These are phyloP conservation scores for Nitzschia putrida DNA, from an alignment of 108 stramenopile species.

Conservation along the genomic window DNA sequence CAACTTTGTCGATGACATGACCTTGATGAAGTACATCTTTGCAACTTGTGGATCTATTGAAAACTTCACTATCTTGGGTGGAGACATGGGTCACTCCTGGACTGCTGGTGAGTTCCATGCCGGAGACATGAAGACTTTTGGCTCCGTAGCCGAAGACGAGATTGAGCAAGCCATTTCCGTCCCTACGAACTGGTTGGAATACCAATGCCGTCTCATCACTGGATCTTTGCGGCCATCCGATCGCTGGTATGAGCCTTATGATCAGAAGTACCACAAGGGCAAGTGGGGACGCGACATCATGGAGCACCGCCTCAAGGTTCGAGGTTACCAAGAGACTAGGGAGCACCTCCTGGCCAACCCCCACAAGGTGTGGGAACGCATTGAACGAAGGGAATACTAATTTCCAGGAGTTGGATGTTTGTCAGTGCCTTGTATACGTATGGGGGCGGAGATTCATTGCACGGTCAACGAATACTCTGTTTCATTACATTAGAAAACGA, in stretches of 20 bases:
- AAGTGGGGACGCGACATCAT: conserved; percentile 9
- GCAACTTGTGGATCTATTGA: conserved; percentile 8
- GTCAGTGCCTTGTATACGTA: too few relatives aligned
- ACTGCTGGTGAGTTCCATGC: conserved; percentile 4
- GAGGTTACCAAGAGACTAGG: neutral
- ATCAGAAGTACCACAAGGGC: conserved; percentile 21
- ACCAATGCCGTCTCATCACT: conserved; percentile 2
- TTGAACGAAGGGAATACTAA: neutral
- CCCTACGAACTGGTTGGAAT: conserved; percentile 16
- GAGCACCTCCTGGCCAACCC: conserved; percentile 1
- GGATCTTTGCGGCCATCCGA: conserved; percentile 8
- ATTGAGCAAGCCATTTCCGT: neutral
- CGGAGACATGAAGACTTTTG: conserved; percentile 8
- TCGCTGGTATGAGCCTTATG: conserved; percentile 15
- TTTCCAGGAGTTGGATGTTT: too few relatives aligned
- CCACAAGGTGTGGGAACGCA: conserved; percentile 16
- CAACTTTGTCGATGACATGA: conserved; percentile 3
- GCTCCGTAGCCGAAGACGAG: neutral
- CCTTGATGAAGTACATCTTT: conserved; percentile 9
- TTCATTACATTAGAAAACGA: too few relatives aligned
- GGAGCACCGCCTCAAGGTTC: conserved; percentile 1
- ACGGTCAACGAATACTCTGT: too few relatives aligned
- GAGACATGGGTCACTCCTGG: conserved; percentile 15
- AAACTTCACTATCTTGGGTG: conserved; percentile 8
- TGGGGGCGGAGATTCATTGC: too few relatives aligned